Evolutionary conservation across 192 early-diverging fungal species (phyloP).

Genomic region (Dimargaris cristalligena): DNA sequence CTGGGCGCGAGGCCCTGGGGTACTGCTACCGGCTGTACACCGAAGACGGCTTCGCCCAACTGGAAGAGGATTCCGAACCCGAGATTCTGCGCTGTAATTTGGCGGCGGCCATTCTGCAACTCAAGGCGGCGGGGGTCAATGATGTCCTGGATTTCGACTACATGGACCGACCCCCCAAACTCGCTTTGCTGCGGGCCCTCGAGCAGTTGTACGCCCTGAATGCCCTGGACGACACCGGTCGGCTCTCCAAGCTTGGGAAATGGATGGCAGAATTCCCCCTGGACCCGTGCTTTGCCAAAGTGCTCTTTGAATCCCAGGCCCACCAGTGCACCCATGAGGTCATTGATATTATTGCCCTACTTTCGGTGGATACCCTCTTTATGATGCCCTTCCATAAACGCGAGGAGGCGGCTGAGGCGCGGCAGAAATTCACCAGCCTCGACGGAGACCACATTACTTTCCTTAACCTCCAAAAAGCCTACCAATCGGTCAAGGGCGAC

Average conservation of each 20-base stretch:
- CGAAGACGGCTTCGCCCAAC: slow-evolving; percentile 51
- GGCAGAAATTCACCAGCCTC: slow-evolving; percentile 58
- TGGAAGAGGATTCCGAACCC: slow-evolving; percentile 68
- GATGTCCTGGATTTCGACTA: slow-evolving; percentile 87
- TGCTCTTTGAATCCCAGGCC: slow-evolving; percentile 64
- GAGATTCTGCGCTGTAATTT: slow-evolving; percentile 92
- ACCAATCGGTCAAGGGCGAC: slow-evolving; percentile 60
- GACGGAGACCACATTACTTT: slow-evolving; percentile 92
- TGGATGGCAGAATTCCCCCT: slow-evolving; percentile 86
- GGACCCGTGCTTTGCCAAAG: slow-evolving; percentile 77
- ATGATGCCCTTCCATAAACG: slow-evolving; percentile 75
- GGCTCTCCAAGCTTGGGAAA: slow-evolving; percentile 55
- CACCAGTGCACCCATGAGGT: slow-evolving; percentile 69
- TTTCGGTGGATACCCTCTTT: slow-evolving; percentile 86
- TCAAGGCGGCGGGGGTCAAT: slow-evolving; percentile 84
- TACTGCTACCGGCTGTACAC: slow-evolving; percentile 87
- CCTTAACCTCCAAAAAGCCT: slow-evolving; percentile 66
- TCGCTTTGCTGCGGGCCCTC: slow-evolving; percentile 59
- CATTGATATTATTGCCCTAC: slow-evolving; percentile 73
- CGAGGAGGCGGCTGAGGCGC: slow-evolving; percentile 65
- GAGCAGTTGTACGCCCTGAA: slow-evolving; percentile 78
- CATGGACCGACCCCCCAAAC: slow-evolving; percentile 76
- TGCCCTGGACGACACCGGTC: slow-evolving; percentile 68
- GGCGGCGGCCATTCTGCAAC: slow-evolving; percentile 60
- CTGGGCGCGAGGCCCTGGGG: slow-evolving; percentile 91